phyloP scores from a whole-genome alignment of 352 stramenopile species.

The Phytopythium aichiense region DNA sequence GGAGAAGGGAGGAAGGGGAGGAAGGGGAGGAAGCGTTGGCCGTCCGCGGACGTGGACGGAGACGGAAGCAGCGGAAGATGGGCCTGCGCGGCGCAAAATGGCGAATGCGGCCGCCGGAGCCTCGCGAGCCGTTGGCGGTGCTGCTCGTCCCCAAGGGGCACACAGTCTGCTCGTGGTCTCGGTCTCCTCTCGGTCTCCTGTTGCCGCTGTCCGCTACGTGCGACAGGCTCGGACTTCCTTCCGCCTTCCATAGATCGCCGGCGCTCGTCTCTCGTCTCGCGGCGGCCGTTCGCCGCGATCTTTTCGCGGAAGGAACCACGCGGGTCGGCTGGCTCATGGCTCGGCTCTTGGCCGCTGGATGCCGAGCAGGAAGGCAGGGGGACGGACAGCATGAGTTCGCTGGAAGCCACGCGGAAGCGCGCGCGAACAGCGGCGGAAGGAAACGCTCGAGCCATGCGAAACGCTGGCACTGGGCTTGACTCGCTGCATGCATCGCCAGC shows the following conservation, averaged over 20 bases:
- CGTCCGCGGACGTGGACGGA: background rate
- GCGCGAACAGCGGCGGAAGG: background rate
- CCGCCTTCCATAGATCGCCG: background rate
- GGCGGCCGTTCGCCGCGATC: background rate
- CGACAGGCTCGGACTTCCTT: background rate
- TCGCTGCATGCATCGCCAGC: background rate
- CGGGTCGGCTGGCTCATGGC: too few species aligned
- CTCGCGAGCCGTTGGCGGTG: background rate
- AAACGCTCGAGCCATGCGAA: background rate
- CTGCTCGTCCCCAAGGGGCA: background rate
- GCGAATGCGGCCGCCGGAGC: constrained; percentile 3
- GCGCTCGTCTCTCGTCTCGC: background rate
- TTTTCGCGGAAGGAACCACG: constrained; percentile 8
- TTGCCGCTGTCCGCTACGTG: background rate
- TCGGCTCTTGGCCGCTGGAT: too few species aligned
- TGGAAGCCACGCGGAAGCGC: background rate
- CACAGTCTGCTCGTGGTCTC: background rate
- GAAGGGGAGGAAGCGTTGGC: too few species aligned
- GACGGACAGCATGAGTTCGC: background rate
- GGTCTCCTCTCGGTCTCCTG: background rate
- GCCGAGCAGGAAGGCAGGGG: too few species aligned
- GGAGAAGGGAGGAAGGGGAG: too few species aligned
- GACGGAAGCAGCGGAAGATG: background rate
- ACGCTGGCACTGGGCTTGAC: background rate
- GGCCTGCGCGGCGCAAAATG: constrained; percentile 3